Base-by-base conservation (phyloP, 2,329 filamentous ascomycete genomes). In the Botrytis cinerea region DNA sequence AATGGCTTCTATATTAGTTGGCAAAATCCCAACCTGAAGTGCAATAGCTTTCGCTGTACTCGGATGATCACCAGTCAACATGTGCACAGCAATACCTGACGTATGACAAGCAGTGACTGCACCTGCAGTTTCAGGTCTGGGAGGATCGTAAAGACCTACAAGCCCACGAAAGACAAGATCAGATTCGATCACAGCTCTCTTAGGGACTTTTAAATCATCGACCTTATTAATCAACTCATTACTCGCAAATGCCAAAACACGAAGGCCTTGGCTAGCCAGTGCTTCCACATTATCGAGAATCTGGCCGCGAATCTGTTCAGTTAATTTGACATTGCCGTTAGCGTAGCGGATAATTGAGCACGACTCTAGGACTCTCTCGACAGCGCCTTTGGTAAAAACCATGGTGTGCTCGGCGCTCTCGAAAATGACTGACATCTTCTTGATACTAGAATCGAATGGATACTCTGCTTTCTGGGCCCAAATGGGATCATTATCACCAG, bases 51-150 rank as follows among this genome's bases (percentile, higher is more conserved):
- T 88, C 43, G 93, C 93, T 1, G 92, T 96, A 72, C 91, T 90
- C 1, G 91, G 91, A 80, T 95, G 92, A 78, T 96, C 93, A 73
- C 93, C 93, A 32, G 93, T 96, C 16, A 97, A 86, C 92, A 95
- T 95, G 80, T 92, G 90, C 43, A 94, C 89, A 12, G 89, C 85
- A 71, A 94, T 91, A 1, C 91, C 90, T 2, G 92, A 92, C 0
- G 86, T 85, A 10, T 91, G 87, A 25, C 93, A 85, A 43, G 40
- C 40, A 14, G 40, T 0, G 87, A 91, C 28, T 84, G 82, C 32
- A 90, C 83, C 0, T 89, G 88, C 16, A 35, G 89, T 88, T 77
- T 90, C 88, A 43, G 86, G 83, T 71, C 88, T 84, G 6, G 87
- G 87, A 38, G 88, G 88, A 76, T 90, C 88, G 46, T 89, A 85